phyloP scores from a whole-genome alignment of 176 grass and related monocot species.

The Cenchrus americanus region DNA sequence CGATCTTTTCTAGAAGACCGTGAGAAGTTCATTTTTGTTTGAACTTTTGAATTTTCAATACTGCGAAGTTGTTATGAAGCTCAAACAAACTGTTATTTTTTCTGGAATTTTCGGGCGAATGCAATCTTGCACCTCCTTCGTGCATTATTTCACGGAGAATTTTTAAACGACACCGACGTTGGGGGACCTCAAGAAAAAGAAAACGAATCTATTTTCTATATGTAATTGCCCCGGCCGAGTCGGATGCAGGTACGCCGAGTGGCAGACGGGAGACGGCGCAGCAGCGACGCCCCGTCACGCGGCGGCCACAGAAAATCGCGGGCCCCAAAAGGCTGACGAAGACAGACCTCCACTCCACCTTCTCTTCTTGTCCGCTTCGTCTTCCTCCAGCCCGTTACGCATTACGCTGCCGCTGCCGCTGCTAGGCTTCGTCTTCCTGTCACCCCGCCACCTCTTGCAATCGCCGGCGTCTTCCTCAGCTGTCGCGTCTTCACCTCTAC shows the following conservation, averaged over 20 bases:
- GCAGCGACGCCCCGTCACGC: constrained; percentile 13
- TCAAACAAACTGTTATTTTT: too few species aligned
- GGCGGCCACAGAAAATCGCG: constrained; percentile 53
- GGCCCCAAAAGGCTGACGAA: constrained; percentile 14
- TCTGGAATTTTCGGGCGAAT: too few species aligned
- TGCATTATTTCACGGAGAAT: not conserved
- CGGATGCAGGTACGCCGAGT: not conserved
- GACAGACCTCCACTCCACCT: constrained; percentile 35
- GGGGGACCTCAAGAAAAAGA: not conserved
- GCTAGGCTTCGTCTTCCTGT: too few species aligned
- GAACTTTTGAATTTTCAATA: too few species aligned
- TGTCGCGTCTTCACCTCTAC: not conserved
- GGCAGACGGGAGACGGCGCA: not conserved
- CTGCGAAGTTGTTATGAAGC: too few species aligned
- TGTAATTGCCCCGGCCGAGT: not conserved
- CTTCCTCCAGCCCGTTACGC: constrained; percentile 39
- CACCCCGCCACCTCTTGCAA: not conserved
- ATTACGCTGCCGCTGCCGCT: not conserved
- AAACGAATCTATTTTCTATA: not conserved
- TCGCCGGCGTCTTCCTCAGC: not conserved
- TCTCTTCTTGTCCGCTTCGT: constrained; percentile 18
- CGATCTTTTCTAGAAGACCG: too few species aligned
- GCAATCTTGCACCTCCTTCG: too few species aligned
- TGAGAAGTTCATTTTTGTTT: too few species aligned
- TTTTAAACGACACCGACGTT: not conserved